Base-by-base conservation (phyloP, 331 rosid species). In the Rosa hybrid region DNA sequence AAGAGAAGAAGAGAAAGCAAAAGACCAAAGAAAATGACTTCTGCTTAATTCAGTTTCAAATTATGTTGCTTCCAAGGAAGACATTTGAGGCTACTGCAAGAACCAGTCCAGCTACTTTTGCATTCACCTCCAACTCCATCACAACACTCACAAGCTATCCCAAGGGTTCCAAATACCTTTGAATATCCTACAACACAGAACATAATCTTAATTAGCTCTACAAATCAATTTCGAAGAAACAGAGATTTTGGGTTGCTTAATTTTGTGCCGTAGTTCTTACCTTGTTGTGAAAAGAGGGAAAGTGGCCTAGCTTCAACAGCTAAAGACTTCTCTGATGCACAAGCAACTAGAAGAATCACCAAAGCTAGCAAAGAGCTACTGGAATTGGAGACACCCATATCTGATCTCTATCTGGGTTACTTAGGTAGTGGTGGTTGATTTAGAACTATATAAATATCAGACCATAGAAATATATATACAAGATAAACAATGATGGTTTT, bases 231-330 rank as follows among this genome's bases (percentile, higher is more conserved):
- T 25, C 9, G 44, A 3, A 45, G 2, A 57, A 41, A 30, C 23
- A 62, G 6, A 9, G 23, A 59, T 65, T 17, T 8, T 3, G 11
- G 14, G 38, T 39, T 2, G 25, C 48, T 67, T 38, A 39, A 67
- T 68, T 11, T 20, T 39, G 17, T 41, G 48, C 27, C 45, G 8
- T 2, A 68, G 72, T 20, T 5, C 75, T 72, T 75, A 93, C 98
- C 92, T 78, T 75, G 88, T 45, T 82, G 87, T 42, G 92, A 79
- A n/a, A 74, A 54, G 56, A 81, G 69, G 23, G 92, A 84, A 50
- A 93, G 85, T 30, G 86, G 48, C 60, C 95, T 93, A 57, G 86
- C 90, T 82, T 86, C 89, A 49, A 73, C 71, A 20, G 82, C 51
- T 39, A 71, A 48, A 59, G 91, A 68, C 60, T 70, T 82, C 57